phyloP scores from a whole-genome alignment of 257 asterid genomes.

The Solanum habrochaites region DNA sequence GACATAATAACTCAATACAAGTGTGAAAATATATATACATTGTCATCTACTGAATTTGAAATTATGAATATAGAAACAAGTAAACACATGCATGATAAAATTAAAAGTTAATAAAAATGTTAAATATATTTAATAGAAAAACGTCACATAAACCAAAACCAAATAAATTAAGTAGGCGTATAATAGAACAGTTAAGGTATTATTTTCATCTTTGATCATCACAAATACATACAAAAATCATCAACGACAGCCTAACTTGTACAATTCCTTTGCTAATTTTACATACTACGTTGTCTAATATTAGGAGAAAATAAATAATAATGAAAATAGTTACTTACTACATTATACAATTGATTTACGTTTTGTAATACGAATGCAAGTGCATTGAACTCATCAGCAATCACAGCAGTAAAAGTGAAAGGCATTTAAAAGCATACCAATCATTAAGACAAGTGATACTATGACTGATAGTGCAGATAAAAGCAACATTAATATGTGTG shows the following conservation, averaged over 20 bases:
- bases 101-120: too few species aligned
- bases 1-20: neutral
- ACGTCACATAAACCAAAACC: neutral
- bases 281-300: neutral
- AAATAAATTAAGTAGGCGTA: neutral
- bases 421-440: neutral
- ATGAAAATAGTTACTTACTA: too few species aligned
- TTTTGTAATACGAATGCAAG: neutral
- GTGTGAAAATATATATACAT: too few species aligned
- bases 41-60: neutral
- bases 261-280: neutral
- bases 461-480: neutral
- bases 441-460: neutral
- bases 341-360: neutral
- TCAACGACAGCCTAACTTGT: neutral
- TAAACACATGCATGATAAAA: neutral
- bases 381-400: neutral
- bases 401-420: neutral
- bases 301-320: neutral
- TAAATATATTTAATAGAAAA: too few species aligned
- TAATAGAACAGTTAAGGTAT: neutral
- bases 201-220: neutral
- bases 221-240: neutral
- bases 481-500: slow-evolving; percentile 5
- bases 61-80: neutral